Base-by-base conservation (phyloP, 257 asterid species). In the Salvia splendens region DNA sequence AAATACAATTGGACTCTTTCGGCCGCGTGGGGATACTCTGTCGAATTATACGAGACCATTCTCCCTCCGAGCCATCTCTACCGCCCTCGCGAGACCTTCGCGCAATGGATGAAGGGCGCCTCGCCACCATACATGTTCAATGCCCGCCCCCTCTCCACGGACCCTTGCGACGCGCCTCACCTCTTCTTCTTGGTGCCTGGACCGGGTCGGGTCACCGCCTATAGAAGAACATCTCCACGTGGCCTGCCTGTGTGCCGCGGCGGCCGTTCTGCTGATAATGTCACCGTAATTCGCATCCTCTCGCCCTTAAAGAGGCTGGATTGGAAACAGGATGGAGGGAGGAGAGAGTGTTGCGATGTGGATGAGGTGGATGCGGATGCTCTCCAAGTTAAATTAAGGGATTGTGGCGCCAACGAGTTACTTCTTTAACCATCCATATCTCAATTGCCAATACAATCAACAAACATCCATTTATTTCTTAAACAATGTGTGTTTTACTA, bases 11-110 rank as follows among this genome's bases (percentile, higher is more conserved):
- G 84, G 88, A 76, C 83, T 10, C 11, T 85, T 57, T 78, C 86
- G 0, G 73, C 77, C 0, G 70, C 88, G 9, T 82, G 88, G 88
- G 87, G 86, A 35, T 85, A 85, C 53, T 75, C 91, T 0, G 61
- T 80, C 61, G 86, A 74, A 36, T 58, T 85, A 20, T 82, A 80
- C 8, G 75, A 76, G 30, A 42, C 72, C 14, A 32, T 72, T 17
- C 38, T 77, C 36, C 82, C 82, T 4, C 85, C 79, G 4, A 84
- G 85, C 79, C 8, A 77, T 4, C 81, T 81, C 45, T 59, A 68
- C 59, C 65, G 67, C 12, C 82, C 82, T 4, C 74, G 70, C 14
- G 77, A 81, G 47, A 73, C 79, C 6, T 76, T 81, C 46, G 28
- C 24, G 11, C 76, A 69, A 4, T 75, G 81, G 86, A 50, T 14